Conservation (phyloP, 2,329 filamentous ascomycete species). For the Colletotrichum liaoningense region DNA sequence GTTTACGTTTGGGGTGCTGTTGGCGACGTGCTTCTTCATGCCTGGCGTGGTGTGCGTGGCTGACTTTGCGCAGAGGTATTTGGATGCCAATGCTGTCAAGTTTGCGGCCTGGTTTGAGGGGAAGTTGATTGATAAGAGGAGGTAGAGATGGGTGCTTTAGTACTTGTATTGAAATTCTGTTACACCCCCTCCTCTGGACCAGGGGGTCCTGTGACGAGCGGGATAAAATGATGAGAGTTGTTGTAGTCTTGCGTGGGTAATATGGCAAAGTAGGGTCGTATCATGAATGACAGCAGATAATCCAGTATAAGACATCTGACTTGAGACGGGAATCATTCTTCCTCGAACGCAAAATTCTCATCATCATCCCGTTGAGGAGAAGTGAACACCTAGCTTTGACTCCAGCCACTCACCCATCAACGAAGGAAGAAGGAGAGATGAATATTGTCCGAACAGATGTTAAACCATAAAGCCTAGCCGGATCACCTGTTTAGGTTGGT, state of each 20-base stretch:
- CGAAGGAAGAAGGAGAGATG: background rate
- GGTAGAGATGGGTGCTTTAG: background rate
- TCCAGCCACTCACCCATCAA: background rate
- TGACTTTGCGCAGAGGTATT: conserved; percentile 18
- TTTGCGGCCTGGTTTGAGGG: conserved; percentile 24
- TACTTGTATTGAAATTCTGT: background rate
- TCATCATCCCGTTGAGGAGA: background rate
- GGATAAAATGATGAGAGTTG: background rate
- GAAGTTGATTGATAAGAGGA: conserved; percentile 3
- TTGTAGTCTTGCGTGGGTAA: background rate
- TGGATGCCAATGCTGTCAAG: conserved; percentile 14
- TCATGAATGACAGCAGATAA: background rate
- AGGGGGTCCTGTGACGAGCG: background rate
- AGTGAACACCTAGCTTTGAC: background rate
- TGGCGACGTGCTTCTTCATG: conserved; percentile 8
- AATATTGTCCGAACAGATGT: background rate
- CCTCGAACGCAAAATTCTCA: background rate
- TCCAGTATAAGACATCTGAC: background rate
- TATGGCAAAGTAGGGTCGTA: background rate
- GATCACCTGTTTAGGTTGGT: background rate
- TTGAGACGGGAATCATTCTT: background rate
- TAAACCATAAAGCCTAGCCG: background rate
- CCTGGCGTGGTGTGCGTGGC: conserved; percentile 16
- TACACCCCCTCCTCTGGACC: background rate
- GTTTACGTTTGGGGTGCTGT: background rate